A percentile compares a stretch with the other conserved stretches of the same genome.
These are phyloP conservation scores for Ganoderma lucidum DNA, from an alignment of 1,284 basidiomycete species.

Conservation along the genomic window DNA sequence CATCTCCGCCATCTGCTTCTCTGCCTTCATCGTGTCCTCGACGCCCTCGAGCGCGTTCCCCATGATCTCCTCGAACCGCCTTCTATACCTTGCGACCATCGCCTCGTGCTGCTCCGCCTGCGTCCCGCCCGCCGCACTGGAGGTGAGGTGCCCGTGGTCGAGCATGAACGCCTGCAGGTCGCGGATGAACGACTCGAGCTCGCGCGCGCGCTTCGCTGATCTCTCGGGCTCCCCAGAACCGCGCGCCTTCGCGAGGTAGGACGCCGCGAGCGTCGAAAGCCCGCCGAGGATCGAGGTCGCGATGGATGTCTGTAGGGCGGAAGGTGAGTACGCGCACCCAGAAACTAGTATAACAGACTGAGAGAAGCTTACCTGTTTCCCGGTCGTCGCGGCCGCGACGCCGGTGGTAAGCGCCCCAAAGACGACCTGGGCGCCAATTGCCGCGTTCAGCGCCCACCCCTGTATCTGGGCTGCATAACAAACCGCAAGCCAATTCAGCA, in stretches of 20 bases:
- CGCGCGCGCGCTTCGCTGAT: constrained; percentile 58
- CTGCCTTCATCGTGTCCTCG: constrained; percentile 23
- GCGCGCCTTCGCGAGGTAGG: constrained; percentile 72
- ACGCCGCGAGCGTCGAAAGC: constrained; percentile 68
- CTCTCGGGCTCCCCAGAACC: constrained; percentile 73
- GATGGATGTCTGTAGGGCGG: constrained; percentile 39
- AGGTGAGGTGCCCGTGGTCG: constrained; percentile 58
- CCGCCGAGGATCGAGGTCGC: constrained; percentile 53
- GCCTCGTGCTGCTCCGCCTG: constrained; percentile 35
- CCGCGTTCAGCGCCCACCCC: constrained; percentile 60
- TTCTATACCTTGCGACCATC: constrained; percentile 39
- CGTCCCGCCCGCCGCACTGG: constrained; percentile 30
- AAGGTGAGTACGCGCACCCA: constrained; percentile 8
- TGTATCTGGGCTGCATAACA: constrained; percentile 51
- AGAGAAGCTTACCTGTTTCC: constrained; percentile 41
- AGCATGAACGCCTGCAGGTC: constrained; percentile 62
- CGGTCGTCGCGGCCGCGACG: constrained; percentile 58
- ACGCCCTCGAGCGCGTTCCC: constrained; percentile 37
- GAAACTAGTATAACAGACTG: not conserved
- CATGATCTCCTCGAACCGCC: constrained; percentile 44
- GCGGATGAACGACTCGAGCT: constrained; percentile 70
- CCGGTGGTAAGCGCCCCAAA: constrained; percentile 75
- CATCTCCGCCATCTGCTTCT: constrained; percentile 21
- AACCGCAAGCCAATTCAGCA: constrained; percentile 9
- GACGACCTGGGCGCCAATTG: constrained; percentile 63